A percentile compares a stretch with the other conserved stretches of the same genome.
Conservation (phyloP, 306 rosid genomes). For the Dicorynia guianensis region DNA sequence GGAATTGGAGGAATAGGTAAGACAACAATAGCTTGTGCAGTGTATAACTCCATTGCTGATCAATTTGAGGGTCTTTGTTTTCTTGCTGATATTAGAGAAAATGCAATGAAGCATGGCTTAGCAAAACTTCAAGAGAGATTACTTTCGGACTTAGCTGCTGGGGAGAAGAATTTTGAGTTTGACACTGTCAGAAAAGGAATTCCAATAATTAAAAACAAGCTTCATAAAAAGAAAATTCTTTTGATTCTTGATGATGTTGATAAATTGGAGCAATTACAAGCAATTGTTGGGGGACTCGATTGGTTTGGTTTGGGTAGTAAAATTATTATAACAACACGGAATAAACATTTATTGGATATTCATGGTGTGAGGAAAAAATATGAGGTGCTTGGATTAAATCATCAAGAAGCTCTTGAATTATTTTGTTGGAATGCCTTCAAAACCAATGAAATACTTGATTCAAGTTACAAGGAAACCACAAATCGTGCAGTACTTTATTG, state of each 20-base stretch:
- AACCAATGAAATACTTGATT: too few relatives aligned
- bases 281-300: background rate
- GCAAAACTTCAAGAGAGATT: conserved; percentile 32
- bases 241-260: conserved; percentile 36
- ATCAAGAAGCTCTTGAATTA: conserved; percentile 14
- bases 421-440: conserved; percentile 30
- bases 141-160: conserved; percentile 21
- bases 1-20: conserved; percentile 33
- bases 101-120: conserved; percentile 18
- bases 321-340: conserved; percentile 36
- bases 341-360: conserved; percentile 6
- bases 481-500: too few relatives aligned
- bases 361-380: conserved; percentile 10
- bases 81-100: conserved; percentile 22
- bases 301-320: conserved; percentile 41
- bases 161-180: conserved; percentile 17
- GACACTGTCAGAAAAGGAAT: conserved; percentile 3
- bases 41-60: conserved; percentile 25
- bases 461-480: too few relatives aligned
- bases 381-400: conserved; percentile 10
- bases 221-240: conserved; percentile 15
- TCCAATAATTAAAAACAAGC: conserved; percentile 6
- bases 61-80: conserved; percentile 29
- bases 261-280: conserved; percentile 19
- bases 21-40: conserved; percentile 28